phyloP scores from a whole-genome alignment of 2,329 filamentous ascomycete species.

The Paracoccidioides brasiliensis region DNA sequence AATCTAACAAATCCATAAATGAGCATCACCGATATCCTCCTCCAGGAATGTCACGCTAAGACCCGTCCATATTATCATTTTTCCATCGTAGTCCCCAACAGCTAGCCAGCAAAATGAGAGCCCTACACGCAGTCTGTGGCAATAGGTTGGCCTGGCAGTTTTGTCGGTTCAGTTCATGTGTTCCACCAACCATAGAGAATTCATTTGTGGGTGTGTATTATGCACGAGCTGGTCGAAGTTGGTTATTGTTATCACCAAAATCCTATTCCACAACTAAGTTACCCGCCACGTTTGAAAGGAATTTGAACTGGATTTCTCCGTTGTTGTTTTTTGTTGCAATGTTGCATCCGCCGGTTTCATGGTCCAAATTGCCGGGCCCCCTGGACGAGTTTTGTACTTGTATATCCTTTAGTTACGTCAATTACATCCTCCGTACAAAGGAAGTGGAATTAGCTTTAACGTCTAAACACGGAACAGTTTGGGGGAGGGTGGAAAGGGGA shows the following conservation, averaged over 20 bases:
- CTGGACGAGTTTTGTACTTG: background rate
- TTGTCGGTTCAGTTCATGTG: background rate
- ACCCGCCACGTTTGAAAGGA: background rate
- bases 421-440: background rate
- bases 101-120: background rate
- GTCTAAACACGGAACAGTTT: background rate
- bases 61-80: background rate
- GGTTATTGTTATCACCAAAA: background rate
- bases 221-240: background rate
- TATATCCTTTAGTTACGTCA: background rate
- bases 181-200: background rate
- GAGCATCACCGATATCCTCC: background rate
- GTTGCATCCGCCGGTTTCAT: background rate
- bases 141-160: background rate
- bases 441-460: background rate
- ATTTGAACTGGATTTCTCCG: background rate
- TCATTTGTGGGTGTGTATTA: background rate
- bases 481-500: background rate
- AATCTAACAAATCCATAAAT: background rate
- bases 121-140: slow-evolving; percentile 1
- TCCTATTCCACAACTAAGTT: background rate
- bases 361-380: background rate
- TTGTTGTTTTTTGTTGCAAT: background rate
- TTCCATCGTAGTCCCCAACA: background rate
- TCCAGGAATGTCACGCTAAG: background rate